These are phyloP conservation scores for Penicillium paxilli DNA, from an alignment of 495 filamentous ascomycete species.

Conservation along the genomic window DNA sequence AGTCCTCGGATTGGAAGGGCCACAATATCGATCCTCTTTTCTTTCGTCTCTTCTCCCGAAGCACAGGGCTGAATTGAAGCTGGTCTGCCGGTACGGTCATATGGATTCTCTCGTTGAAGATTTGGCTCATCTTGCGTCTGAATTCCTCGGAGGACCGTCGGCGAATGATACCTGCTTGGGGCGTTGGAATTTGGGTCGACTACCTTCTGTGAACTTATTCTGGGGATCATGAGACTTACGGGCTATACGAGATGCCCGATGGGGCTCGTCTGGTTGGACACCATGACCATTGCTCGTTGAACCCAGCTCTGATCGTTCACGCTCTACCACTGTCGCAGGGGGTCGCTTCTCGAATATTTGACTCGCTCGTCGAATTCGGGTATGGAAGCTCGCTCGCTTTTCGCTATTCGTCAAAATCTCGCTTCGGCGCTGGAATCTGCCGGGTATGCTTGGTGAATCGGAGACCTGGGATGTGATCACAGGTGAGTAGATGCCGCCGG, in stretches of 20 bases:
- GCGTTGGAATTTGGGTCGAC: conserved; percentile 1
- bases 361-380: conserved; percentile 8
- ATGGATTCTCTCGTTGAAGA: conserved; percentile 40
- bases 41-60: conserved; percentile 7
- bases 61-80: conserved; percentile 25
- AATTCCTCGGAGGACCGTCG: conserved; percentile 41
- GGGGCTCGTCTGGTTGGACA: conserved; percentile 7
- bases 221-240: conserved; percentile 17
- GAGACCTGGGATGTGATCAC: conserved; percentile 1
- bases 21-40: conserved; percentile 18
- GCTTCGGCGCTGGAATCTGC: conserved; percentile 8
- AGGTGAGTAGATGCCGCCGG: conserved; percentile 7
- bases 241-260: conserved; percentile 7
- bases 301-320: conserved; percentile 1
- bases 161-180: conserved; percentile 20
- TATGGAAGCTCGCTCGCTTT: conserved; percentile 22
- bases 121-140: conserved; percentile 36
- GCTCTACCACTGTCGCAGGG: neutral
- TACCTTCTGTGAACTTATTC: neutral
- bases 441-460: conserved; percentile 1
- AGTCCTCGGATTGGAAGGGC: conserved; percentile 5
- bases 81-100: conserved; percentile 22
- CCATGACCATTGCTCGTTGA: neutral
- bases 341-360: conserved; percentile 3
- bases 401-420: neutral